These are phyloP conservation scores for Postia placenta DNA, from an alignment of 768 basidiomycete species.

Conservation along the genomic window DNA sequence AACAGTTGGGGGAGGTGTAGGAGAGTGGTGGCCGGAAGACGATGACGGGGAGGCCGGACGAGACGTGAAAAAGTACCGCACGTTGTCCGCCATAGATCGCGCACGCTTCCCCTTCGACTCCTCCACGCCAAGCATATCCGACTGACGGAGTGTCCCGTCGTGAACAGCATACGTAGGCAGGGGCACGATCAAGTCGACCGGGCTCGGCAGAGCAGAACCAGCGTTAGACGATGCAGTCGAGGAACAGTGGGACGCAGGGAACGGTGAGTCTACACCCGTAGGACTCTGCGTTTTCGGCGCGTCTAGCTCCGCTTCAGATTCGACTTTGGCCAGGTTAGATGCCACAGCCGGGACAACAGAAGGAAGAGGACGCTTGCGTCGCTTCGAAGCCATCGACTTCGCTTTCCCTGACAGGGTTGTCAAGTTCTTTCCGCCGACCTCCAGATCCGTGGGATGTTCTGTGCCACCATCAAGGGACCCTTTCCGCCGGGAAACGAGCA, in stretches of 20 bases:
- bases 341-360: conserved; percentile 11
- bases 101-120: conserved; percentile 34
- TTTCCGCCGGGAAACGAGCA: conserved; percentile 56
- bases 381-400: conserved; percentile 8
- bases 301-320: conserved; percentile 4
- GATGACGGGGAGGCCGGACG: conserved; percentile 36
- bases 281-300: conserved; percentile 11
- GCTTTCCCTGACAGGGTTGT: conserved; percentile 7
- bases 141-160: conserved; percentile 17
- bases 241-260: conserved; percentile 19
- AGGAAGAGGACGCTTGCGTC: conserved; percentile 14
- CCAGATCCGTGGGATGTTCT: conserved; percentile 3
- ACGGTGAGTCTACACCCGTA: conserved; percentile 15
- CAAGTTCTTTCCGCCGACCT: background rate
- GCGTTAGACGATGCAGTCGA: conserved; percentile 19
- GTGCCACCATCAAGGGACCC: conserved; percentile 33
- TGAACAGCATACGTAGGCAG: conserved; percentile 14
- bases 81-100: conserved; percentile 55
- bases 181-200: conserved; percentile 15
- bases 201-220: conserved; percentile 18
- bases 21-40: conserved; percentile 7
- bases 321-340: conserved; percentile 3
- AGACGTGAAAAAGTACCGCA: conserved; percentile 52
- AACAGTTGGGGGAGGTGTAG: conserved; percentile 8
- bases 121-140: conserved; percentile 23